These are phyloP conservation scores for Nectriaceae sp. DNA, from an alignment of 2,329 filamentous ascomycete genomes.

Conservation along the genomic window DNA sequence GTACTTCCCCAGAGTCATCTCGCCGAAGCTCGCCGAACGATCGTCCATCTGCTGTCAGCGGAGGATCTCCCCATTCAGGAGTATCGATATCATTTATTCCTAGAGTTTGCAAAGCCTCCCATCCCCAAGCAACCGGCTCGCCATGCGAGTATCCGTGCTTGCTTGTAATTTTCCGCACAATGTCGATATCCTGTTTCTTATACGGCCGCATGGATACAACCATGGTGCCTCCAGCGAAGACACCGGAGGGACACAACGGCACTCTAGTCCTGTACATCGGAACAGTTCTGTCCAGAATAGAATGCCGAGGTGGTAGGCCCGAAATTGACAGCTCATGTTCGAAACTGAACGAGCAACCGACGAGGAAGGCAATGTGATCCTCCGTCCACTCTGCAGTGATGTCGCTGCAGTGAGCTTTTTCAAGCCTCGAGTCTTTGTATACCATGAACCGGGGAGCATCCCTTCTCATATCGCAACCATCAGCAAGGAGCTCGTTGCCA, in stretches of 20 bases:
- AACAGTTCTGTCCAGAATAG: conserved; percentile 49
- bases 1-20: conserved; percentile 44
- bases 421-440: conserved; percentile 50
- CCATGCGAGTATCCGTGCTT: conserved; percentile 60
- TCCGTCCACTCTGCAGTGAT: conserved; percentile 54
- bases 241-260: conserved; percentile 57
- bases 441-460: conserved; percentile 62
- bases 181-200: conserved; percentile 47
- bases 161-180: conserved; percentile 56
- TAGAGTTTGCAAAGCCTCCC: conserved; percentile 53
- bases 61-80: conserved; percentile 60
- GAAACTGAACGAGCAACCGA: conserved; percentile 67
- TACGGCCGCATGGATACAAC: conserved; percentile 69
- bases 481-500: conserved; percentile 30
- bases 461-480: conserved; percentile 55
- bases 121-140: conserved; percentile 66
- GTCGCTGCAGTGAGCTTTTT: conserved; percentile 40
- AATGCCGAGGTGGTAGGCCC: conserved; percentile 54
- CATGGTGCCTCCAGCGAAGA: conserved; percentile 55
- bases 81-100: conserved; percentile 55
- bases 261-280: conserved; percentile 63
- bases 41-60: conserved; percentile 41
- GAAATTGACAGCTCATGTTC: conserved; percentile 55
- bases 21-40: conserved; percentile 34
- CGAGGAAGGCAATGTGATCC: conserved; percentile 62